Evolutionary conservation across 2,329 filamentous ascomycete genomes (phyloP), one percentile per base, ranked within the genome.

Genomic region (Capronia coronata): DNA sequence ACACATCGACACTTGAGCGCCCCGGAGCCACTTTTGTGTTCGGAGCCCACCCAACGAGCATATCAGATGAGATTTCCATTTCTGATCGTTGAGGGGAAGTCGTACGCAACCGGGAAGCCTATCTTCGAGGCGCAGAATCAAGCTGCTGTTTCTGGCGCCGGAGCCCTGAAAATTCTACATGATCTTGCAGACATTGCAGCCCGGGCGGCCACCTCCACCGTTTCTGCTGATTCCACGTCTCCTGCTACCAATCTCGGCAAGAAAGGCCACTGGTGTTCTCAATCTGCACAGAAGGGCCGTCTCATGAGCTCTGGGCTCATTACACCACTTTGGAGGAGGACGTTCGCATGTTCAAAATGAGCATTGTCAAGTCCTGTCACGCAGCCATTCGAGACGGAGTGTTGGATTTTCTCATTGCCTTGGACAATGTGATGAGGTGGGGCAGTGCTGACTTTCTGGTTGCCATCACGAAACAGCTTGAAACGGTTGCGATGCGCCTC

Each of bases 261-360:
- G n/a, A n/a, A n/a, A n/a, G n/a, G 25, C 25, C 29, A 10, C 7
- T 62, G 22, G 56, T 60, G 48, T 62, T 62, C 48, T 52, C 59
- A 34, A 58, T 62, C 46, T 53, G 34, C 42, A 62, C 54, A 14
- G 22, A 61, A 48, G 58, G 59, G 34, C 59, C 59, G 22, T 42
- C 55, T 48, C 54, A 59, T 39, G 54, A 60, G 59, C 54, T 62
- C 47, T 62, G 49, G 56, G 48, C 43, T 34, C 56, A 62, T 46
- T 51, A 41, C 5, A 54, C 51, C 18, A 11, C 9, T 14, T 27
- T 48, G 25, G 43, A 54, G 23, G 48, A 40, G 5, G 43, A 25
- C 37, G n/a, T 32, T 18, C 51, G 48, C 25, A 27, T 27, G 25
- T 27, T 6, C 25, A 27, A 27, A 10, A 27, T 27, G 25, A 27